A percentile compares a stretch with the other conserved stretches of the same genome.
Evolutionary conservation across 2,329 filamentous ascomycete species (phyloP).

Genomic region (Fonsecaea pedrosoi): DNA sequence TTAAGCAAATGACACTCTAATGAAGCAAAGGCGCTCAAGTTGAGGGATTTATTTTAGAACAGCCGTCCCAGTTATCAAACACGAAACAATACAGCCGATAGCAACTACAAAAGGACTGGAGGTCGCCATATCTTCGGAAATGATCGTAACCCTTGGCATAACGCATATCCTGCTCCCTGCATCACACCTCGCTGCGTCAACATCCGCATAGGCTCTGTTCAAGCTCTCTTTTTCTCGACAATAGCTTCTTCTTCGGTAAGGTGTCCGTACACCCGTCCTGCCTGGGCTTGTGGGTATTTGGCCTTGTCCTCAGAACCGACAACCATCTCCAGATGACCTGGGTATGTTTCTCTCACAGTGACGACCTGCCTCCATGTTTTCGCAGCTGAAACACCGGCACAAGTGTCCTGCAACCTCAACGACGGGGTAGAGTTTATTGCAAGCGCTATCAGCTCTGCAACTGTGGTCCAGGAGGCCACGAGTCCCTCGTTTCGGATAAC

Average conservation of each 20-base stretch:
- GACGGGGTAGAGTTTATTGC: conserved; percentile 34
- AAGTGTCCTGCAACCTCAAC: conserved; percentile 30
- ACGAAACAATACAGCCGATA: background rate
- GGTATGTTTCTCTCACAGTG: conserved; percentile 26
- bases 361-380: conserved; percentile 33
- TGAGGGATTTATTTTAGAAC: background rate
- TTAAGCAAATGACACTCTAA: background rate
- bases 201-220: background rate
- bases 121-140: background rate
- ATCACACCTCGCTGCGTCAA: background rate
- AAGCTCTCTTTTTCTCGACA: background rate
- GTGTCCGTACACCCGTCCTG: conserved; percentile 22
- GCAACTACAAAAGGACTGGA: background rate
- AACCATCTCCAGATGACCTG: conserved; percentile 31
- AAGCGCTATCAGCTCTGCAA: conserved; percentile 30
- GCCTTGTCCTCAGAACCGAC: conserved; percentile 28
- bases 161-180: background rate
- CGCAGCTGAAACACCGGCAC: conserved; percentile 27
- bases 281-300: conserved; percentile 17
- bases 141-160: background rate
- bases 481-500: conserved; percentile 25
- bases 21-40: background rate
- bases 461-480: conserved; percentile 31
- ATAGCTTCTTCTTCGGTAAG: background rate
- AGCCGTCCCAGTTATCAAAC: background rate